Conservation (phyloP, 352 stramenopile species). For the Globisporangium paddicum region DNA sequence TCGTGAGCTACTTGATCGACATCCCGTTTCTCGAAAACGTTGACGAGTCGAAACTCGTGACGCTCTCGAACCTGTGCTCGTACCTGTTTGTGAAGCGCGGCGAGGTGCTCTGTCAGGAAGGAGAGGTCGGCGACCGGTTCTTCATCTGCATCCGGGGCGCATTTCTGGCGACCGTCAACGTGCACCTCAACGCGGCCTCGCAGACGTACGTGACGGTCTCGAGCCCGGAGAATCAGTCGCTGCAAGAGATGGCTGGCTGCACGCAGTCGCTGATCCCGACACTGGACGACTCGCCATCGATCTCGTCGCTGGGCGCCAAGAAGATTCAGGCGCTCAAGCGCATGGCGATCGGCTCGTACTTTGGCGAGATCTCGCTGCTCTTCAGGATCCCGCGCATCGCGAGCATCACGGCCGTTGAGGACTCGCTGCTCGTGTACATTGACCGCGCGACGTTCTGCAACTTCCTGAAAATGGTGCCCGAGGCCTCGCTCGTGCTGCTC, state of each 20-base stretch:
- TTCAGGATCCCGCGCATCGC: conserved; percentile 67
- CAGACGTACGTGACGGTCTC: conserved; percentile 20
- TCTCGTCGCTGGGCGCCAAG: conserved; percentile 14
- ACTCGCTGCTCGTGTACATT: conserved; percentile 66
- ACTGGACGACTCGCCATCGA: background rate
- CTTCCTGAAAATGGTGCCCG: conserved; percentile 63
- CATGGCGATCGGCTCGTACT: conserved; percentile 52
- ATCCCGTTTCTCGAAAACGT: conserved; percentile 66
- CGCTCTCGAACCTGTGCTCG: conserved; percentile 62
- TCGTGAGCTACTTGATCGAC: conserved; percentile 59
- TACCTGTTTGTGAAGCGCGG: conserved; percentile 52
- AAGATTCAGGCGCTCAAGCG: conserved; percentile 53
- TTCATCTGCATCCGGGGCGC: conserved; percentile 66
- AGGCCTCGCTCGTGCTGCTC: conserved; percentile 44
- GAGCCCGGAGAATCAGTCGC: background rate
- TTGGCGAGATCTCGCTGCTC: conserved; percentile 70
- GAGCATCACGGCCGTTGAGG: conserved; percentile 53
- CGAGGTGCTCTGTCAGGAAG: conserved; percentile 47
- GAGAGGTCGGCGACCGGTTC: conserved; percentile 56
- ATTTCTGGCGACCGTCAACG: conserved; percentile 41
- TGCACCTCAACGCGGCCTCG: conserved; percentile 23
- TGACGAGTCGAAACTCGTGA: conserved; percentile 48
- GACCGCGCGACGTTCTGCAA: conserved; percentile 64
- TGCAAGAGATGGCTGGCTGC: background rate
- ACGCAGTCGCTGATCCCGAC: background rate